Percentiles rank a stretch among this genome's conserved stretches.
phyloP scores from a whole-genome alignment of 192 early-diverging fungal genomes.

The Neocallimastix lanati region DNA sequence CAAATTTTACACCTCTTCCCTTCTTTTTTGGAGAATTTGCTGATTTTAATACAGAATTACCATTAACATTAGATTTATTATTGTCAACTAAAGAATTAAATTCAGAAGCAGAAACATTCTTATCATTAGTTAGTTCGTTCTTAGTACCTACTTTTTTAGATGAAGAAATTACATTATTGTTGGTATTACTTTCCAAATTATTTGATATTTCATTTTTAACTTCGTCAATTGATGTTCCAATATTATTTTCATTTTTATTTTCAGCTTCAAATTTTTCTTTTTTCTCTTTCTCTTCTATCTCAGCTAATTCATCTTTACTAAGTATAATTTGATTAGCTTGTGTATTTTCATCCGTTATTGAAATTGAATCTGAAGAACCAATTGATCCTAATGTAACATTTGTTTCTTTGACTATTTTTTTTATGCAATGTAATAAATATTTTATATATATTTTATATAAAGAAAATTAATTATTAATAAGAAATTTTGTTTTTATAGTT shows the following conservation, averaged over 20 bases:
- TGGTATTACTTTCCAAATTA: neutral
- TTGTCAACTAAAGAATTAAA: too few relatives aligned
- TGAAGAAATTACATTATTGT: neutral
- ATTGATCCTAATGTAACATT: neutral
- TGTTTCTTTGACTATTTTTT: neutral
- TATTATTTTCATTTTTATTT: neutral
- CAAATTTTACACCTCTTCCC: conserved; percentile 11
- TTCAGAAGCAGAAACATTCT: too few relatives aligned
- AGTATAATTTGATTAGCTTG: neutral
- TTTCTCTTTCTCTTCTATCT: too few relatives aligned
- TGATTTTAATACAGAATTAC: neutral
- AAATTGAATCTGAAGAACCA: neutral
- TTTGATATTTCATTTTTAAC: neutral
- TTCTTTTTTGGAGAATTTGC: conserved; percentile 4
- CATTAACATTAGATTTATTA: too few relatives aligned
- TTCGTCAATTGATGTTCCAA: neutral
- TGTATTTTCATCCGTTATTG: neutral
- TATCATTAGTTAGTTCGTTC: neutral
- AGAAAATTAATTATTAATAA: too few relatives aligned
- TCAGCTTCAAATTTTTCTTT: neutral
- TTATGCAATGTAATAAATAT: too few relatives aligned
- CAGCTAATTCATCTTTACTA: too few relatives aligned
- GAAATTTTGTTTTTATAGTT: too few relatives aligned
- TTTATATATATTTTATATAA: conserved; percentile 6
- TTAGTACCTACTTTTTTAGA: neutral